Evolutionary conservation across 768 basidiomycete genomes (phyloP).

Genomic region (Suillus variegatus): DNA sequence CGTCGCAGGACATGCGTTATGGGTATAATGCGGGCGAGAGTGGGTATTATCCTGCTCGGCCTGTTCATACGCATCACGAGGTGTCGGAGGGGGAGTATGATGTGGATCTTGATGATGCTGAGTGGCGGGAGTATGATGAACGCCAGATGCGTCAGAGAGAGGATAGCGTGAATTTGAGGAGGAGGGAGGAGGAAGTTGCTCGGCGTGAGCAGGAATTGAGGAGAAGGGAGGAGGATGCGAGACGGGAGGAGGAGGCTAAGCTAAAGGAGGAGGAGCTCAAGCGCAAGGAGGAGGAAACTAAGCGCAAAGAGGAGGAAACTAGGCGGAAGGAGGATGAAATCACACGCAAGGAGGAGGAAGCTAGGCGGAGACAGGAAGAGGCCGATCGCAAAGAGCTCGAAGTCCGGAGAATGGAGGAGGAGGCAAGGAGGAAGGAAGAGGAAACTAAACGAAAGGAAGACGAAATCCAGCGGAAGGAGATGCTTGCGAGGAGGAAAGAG

Average conservation of each 20-base stretch:
- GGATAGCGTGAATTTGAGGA: constrained; percentile 24
- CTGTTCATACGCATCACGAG: constrained; percentile 30
- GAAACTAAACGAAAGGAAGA: constrained; percentile 20
- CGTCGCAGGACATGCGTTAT: constrained; percentile 33
- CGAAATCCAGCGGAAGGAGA: constrained; percentile 30
- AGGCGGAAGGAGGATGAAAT: constrained; percentile 30
- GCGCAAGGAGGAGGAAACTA: constrained; percentile 28
- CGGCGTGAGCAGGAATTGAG: constrained; percentile 35
- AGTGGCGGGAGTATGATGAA: constrained; percentile 33
- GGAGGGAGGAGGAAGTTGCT: constrained; percentile 35
- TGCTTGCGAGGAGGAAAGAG: constrained; percentile 24
- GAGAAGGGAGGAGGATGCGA: constrained; percentile 38
- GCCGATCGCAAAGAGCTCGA: constrained; percentile 25
- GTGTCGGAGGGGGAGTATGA: constrained; percentile 33
- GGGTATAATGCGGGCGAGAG: constrained; percentile 23
- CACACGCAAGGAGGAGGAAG: constrained; percentile 28
- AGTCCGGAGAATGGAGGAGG: constrained; percentile 19
- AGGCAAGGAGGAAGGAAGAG: constrained; percentile 27
- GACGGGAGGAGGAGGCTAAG: constrained; percentile 26
- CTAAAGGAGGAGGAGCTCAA: constrained; percentile 17
- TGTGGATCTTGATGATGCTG: constrained; percentile 32
- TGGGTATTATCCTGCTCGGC: constrained; percentile 13
- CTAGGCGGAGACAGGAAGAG: constrained; percentile 26
- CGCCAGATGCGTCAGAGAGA: constrained; percentile 34
- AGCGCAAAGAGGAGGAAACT: constrained; percentile 25